Evolutionary conservation across 352 stramenopile genomes (phyloP).

Genomic region (Phytopythium boreale): DNA sequence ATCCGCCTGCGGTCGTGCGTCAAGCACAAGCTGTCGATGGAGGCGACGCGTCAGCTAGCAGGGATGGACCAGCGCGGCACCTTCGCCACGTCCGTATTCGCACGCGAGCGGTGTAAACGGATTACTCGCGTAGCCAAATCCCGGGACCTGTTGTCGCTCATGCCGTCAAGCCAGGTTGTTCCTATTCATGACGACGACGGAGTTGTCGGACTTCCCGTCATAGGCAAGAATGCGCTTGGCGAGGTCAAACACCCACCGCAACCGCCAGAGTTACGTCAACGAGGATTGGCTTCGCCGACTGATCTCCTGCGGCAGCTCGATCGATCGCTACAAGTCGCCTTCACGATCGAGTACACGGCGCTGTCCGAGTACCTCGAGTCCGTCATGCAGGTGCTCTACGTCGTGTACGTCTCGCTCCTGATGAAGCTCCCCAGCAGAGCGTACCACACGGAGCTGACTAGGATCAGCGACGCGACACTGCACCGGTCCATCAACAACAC

Average conservation of each 20-base stretch:
- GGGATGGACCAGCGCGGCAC: not conserved
- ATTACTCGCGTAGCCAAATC: not conserved
- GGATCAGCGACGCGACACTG: slow-evolving; percentile 10
- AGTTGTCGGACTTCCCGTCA: not conserved
- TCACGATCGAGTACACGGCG: slow-evolving; percentile 35
- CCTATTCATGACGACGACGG: not conserved
- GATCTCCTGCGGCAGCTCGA: not conserved
- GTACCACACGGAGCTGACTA: slow-evolving; percentile 29
- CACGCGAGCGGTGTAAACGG: not conserved
- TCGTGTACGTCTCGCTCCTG: slow-evolving; percentile 23
- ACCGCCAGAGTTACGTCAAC: not conserved
- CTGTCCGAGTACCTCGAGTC: slow-evolving; percentile 38
- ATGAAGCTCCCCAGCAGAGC: slow-evolving; percentile 18
- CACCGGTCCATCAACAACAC: slow-evolving; percentile 14
- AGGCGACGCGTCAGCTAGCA: not conserved
- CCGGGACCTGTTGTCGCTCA: not conserved
- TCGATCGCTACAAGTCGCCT: slow-evolving; percentile 14
- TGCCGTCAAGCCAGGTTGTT: not conserved
- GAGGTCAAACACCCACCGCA: not conserved
- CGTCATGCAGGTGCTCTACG: slow-evolving; percentile 35
- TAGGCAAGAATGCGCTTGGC: no score
- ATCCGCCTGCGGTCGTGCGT: not conserved
- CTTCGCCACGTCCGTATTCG: not conserved
- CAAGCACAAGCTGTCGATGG: not conserved
- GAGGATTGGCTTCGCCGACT: not conserved